These are phyloP conservation scores for Cenococcum geophilum DNA, from an alignment of 495 filamentous ascomycete species.

Conservation along the genomic window DNA sequence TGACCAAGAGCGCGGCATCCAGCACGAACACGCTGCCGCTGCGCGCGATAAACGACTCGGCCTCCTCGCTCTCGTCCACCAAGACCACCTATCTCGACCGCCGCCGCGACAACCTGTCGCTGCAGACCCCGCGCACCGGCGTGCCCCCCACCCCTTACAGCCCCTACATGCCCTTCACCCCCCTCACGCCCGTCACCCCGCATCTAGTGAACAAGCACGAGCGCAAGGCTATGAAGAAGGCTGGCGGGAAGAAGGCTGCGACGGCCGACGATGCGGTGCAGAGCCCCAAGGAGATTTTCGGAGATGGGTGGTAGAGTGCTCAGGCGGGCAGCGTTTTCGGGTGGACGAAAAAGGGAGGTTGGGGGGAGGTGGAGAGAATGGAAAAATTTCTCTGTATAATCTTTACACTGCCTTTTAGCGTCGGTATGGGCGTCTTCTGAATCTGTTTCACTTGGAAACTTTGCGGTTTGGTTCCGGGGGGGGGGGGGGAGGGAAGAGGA, in stretches of 20 bases:
- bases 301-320: constrained; percentile 34
- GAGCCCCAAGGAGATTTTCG: constrained; percentile 54
- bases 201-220: constrained; percentile 66
- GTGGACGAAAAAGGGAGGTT: too few relatives aligned
- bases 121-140: constrained; percentile 62
- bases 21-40: constrained; percentile 25
- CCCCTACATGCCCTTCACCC: constrained; percentile 88
- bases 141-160: constrained; percentile 73
- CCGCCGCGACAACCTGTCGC: constrained; percentile 45
- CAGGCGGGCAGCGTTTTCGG: too few relatives aligned
- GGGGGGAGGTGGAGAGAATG: too few relatives aligned
- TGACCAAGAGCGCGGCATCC: constrained; percentile 17
- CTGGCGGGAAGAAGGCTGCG: constrained; percentile 50
- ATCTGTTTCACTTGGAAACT: too few relatives aligned
- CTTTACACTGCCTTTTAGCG: too few relatives aligned
- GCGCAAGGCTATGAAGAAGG: constrained; percentile 58
- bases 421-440: too few relatives aligned
- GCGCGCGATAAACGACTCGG: constrained; percentile 33
- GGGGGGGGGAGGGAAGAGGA: too few relatives aligned
- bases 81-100: constrained; percentile 50
- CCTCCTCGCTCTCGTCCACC: constrained; percentile 54
- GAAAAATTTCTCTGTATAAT: too few relatives aligned
- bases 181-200: constrained; percentile 81
- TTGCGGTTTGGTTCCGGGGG: too few relatives aligned
- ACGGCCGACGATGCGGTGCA: constrained; percentile 54